phyloP scores from a whole-genome alignment of 2,329 filamentous ascomycete genomes.

The Fusarium brachygibbosum region DNA sequence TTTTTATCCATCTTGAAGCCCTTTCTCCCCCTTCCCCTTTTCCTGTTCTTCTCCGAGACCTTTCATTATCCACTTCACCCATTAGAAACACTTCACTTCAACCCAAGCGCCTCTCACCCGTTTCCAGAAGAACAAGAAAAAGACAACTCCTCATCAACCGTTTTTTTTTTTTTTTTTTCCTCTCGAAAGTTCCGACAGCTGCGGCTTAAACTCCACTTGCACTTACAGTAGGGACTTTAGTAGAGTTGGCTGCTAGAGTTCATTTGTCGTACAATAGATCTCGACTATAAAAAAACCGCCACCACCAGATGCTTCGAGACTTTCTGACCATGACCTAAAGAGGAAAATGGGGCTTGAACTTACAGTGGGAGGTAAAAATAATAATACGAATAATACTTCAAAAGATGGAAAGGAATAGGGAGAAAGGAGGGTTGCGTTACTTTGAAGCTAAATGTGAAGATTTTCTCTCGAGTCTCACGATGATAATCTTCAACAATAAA shows the following conservation, averaged over 20 bases:
- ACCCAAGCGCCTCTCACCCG: conserved; percentile 8
- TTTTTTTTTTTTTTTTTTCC: not conserved
- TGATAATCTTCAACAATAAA: conserved; percentile 1
- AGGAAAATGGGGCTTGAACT: conserved; percentile 19
- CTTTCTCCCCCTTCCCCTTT: not conserved
- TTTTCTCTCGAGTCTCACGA: conserved; percentile 8
- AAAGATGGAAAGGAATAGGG: not conserved
- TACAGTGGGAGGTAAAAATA: conserved; percentile 1
- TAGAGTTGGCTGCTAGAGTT: not conserved
- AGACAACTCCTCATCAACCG: not conserved
- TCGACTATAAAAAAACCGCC: conserved; percentile 14
- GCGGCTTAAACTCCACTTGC: conserved; percentile 19
- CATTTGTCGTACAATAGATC: not conserved
- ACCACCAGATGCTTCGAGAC: conserved; percentile 41
- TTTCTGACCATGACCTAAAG: conserved; percentile 16
- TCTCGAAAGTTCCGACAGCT: not conserved
- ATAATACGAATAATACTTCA: not conserved
- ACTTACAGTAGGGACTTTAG: not conserved
- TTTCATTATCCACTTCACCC: not conserved
- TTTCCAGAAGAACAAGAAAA: conserved; percentile 22
- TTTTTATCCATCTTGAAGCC: not conserved
- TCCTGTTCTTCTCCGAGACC: not conserved
- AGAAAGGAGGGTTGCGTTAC: conserved; percentile 1
- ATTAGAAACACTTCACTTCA: not conserved
- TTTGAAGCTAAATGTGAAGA: not conserved